These are phyloP conservation scores for Agrocybe chaxingu DNA, from an alignment of 768 basidiomycete genomes.

Conservation along the genomic window DNA sequence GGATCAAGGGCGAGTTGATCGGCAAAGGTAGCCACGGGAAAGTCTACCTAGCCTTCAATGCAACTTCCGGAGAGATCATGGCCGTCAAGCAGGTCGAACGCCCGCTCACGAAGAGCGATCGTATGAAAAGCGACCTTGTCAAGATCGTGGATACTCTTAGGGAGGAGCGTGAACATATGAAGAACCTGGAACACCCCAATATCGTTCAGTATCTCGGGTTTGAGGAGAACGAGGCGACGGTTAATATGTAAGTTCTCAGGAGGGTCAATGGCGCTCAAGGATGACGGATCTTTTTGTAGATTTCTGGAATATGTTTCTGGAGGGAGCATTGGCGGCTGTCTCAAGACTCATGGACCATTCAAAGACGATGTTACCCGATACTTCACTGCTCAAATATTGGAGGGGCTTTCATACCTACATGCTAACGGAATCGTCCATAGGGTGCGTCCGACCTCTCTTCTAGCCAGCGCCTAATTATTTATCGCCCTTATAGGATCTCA, in stretches of 20 bases:
- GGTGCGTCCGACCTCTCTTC: conserved; percentile 34
- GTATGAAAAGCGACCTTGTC: conserved; percentile 56
- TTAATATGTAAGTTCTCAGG: conserved; percentile 67
- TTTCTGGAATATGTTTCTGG: conserved; percentile 96
- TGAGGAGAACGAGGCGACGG: conserved; percentile 67
- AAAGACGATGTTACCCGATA: conserved; percentile 81
- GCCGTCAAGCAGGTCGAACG: conserved; percentile 97
- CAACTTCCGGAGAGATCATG: conserved; percentile 87
- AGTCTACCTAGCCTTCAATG: conserved; percentile 90
- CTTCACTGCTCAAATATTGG: conserved; percentile 83
- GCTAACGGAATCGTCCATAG: conserved; percentile 81
- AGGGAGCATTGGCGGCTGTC: conserved; percentile 80
- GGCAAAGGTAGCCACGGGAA: conserved; percentile 92
- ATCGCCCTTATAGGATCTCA: conserved; percentile 61
- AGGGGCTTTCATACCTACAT: conserved; percentile 87
- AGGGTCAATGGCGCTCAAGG: too few species aligned
- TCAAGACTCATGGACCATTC: conserved; percentile 79
- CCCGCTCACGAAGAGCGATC: conserved; percentile 70
- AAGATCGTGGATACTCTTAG: conserved; percentile 73
- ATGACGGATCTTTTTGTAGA: conserved; percentile 33
- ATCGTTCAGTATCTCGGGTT: conserved; percentile 92
- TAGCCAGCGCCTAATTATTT: neutral
- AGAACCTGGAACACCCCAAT: conserved; percentile 85
- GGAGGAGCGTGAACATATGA: conserved; percentile 82
- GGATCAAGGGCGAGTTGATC: conserved; percentile 90